Evolutionary conservation across 2,329 filamentous ascomycete species (phyloP).

Genomic region (Huntiella abstrusa): DNA sequence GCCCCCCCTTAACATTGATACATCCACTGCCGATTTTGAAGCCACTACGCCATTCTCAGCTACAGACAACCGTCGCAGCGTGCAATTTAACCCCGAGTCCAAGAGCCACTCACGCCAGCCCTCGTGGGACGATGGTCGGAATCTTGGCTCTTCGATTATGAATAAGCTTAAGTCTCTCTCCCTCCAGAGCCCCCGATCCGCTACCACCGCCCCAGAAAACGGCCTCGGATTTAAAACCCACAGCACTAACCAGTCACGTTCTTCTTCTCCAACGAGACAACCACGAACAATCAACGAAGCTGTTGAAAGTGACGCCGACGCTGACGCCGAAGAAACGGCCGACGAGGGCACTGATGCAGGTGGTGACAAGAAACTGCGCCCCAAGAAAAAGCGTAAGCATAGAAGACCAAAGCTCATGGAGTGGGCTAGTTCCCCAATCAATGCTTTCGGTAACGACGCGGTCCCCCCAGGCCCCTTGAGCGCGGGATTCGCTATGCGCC

Average conservation of each 20-base stretch:
- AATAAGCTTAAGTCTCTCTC: conserved; percentile 61
- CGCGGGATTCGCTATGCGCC: conserved; percentile 32
- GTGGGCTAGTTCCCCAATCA: conserved; percentile 40
- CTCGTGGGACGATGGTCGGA: conserved; percentile 46
- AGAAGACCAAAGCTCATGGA: conserved; percentile 34
- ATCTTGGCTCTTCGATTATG: conserved; percentile 50
- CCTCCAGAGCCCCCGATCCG: conserved; percentile 24
- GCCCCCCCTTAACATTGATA: conserved; percentile 6
- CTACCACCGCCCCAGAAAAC: conserved; percentile 1
- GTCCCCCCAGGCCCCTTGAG: conserved; percentile 14
- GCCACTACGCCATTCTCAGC: background rate
- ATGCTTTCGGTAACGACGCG: conserved; percentile 13
- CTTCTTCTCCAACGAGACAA: conserved; percentile 21
- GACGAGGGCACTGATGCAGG: conserved; percentile 37
- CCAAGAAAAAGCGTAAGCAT: conserved; percentile 47
- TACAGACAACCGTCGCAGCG: conserved; percentile 32
- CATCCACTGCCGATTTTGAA: background rate
- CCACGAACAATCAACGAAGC: conserved; percentile 21
- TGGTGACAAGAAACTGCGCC: conserved; percentile 28
- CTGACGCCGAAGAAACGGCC: conserved; percentile 71
- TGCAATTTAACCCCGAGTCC: conserved; percentile 51
- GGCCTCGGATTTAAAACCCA: conserved; percentile 14
- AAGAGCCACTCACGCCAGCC: conserved; percentile 39
- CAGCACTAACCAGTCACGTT: conserved; percentile 15
- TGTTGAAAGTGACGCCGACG: conserved; percentile 51